Conservation (phyloP, 1,284 basidiomycete genomes). For the Jaminaea rosea region DNA sequence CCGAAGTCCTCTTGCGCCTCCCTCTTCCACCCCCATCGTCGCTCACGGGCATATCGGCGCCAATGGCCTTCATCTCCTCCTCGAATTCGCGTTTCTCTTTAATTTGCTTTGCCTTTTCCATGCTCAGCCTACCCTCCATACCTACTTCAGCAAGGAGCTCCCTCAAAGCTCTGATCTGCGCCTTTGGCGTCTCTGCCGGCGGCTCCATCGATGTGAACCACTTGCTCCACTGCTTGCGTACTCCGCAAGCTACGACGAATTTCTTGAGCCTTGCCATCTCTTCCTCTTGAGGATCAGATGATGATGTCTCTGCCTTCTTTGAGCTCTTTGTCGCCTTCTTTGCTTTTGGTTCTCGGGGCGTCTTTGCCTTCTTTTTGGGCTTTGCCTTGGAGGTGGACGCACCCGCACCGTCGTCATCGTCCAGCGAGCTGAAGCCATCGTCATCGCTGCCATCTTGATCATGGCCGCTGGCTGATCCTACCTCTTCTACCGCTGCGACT, state of each 20-base stretch:
- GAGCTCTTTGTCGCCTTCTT: background rate
- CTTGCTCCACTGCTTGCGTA: background rate
- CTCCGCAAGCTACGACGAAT: background rate
- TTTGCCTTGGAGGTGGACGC: too few relatives aligned
- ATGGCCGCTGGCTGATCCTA: too few relatives aligned
- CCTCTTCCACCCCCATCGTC: background rate
- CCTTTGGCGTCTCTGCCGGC: background rate
- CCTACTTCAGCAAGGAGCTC: background rate
- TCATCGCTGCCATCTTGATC: background rate
- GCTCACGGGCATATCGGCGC: background rate
- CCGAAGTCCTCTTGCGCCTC: background rate
- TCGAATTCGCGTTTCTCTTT: background rate
- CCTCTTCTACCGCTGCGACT: background rate
- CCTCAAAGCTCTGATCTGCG: background rate
- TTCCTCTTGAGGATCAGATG: background rate
- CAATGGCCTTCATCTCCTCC: conserved; percentile 1
- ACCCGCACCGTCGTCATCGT: background rate
- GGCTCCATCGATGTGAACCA: background rate
- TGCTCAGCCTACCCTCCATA: background rate
- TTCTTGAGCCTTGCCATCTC: conserved; percentile 1
- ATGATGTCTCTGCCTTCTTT: background rate
- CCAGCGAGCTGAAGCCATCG: background rate
- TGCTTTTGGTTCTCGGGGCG: too few relatives aligned
- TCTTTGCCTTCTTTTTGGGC: background rate
- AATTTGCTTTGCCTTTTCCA: conserved; percentile 1